phyloP scores from a whole-genome alignment of 768 basidiomycete genomes.

The Lactarius tabidus region DNA sequence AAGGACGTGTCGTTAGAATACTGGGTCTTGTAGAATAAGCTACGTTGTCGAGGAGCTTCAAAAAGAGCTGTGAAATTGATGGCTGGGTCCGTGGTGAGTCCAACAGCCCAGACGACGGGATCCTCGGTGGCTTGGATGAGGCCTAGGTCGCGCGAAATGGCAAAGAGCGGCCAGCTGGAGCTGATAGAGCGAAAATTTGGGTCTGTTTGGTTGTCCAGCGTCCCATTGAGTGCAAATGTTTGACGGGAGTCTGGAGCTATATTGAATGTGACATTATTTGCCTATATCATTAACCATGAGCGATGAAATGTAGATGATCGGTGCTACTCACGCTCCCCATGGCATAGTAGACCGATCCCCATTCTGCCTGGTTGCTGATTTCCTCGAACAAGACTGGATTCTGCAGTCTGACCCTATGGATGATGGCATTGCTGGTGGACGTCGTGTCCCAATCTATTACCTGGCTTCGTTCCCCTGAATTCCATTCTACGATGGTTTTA shows the following conservation, averaged over 20 bases:
- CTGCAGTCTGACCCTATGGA: constrained; percentile 17
- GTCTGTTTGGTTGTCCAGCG: constrained; percentile 18
- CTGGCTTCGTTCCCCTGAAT: constrained; percentile 22
- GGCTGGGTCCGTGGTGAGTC: constrained; percentile 30
- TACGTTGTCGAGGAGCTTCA: constrained; percentile 39
- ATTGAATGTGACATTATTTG: constrained; percentile 20
- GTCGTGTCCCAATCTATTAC: constrained; percentile 11
- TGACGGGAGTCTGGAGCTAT: constrained; percentile 19
- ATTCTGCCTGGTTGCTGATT: constrained; percentile 20
- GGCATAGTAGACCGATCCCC: constrained; percentile 25
- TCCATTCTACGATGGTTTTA: constrained; percentile 25
- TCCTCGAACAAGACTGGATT: constrained; percentile 17
- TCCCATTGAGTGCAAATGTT: constrained; percentile 24
- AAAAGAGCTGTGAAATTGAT: constrained; percentile 33
- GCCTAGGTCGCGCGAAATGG: constrained; percentile 30
- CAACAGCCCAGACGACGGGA: constrained; percentile 28
- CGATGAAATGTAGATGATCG: background rate
- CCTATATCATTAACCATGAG: constrained; percentile 10
- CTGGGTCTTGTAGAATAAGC: constrained; percentile 41
- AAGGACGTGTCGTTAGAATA: constrained; percentile 32
- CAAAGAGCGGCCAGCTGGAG: constrained; percentile 27
- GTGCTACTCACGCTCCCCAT: constrained; percentile 16
- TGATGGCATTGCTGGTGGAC: constrained; percentile 4
- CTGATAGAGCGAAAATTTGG: constrained; percentile 21
- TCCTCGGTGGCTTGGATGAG: constrained; percentile 27